Percentiles rank a stretch among this genome's conserved stretches.
Evolutionary conservation across 2,329 filamentous ascomycete species (phyloP).

Genomic region (Helicocarpus griseus): DNA sequence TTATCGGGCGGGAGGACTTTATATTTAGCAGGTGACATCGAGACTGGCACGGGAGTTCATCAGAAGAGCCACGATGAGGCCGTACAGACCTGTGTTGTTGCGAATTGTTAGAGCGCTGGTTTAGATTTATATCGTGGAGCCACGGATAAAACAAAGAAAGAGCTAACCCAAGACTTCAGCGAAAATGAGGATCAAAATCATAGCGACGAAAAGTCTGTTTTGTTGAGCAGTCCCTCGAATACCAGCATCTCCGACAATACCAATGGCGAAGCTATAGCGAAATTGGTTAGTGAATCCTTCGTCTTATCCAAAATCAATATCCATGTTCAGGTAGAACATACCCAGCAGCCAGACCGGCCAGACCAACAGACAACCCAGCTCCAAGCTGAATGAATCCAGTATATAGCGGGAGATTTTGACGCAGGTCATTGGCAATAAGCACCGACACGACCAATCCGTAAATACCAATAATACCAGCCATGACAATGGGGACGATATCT

Average conservation of each 20-base stretch:
- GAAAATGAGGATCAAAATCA: slow-evolving; percentile 99
- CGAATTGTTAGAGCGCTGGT: background rate
- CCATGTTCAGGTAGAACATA: slow-evolving; percentile 19
- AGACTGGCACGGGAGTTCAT: slow-evolving; percentile 92
- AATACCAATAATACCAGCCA: slow-evolving; percentile 99
- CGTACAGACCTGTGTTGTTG: slow-evolving; percentile 70
- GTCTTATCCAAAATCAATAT: too few relatives aligned
- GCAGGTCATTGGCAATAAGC: slow-evolving; percentile 70
- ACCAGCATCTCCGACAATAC: slow-evolving; percentile 60
- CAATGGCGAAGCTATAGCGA: slow-evolving; percentile 64
- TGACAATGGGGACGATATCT: slow-evolving; percentile 99
- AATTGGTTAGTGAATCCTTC: background rate
- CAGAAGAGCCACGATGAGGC: slow-evolving; percentile 93
- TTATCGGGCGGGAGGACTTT: background rate
- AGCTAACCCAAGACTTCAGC: slow-evolving; percentile 89
- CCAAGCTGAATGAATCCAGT: slow-evolving; percentile 80
- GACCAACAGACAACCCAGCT: slow-evolving; percentile 71
- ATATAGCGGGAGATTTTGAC: slow-evolving; percentile 62
- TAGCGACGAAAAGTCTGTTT: slow-evolving; percentile 73
- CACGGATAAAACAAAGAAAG: background rate
- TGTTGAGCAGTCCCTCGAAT: slow-evolving; percentile 44
- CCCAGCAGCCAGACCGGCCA: slow-evolving; percentile 71
- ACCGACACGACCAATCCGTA: slow-evolving; percentile 86
- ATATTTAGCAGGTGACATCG: slow-evolving; percentile 51
- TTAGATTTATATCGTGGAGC: background rate